Conservation (phyloP, 345 rosid genomes). For the Gynandropsis gynandra region DNA sequence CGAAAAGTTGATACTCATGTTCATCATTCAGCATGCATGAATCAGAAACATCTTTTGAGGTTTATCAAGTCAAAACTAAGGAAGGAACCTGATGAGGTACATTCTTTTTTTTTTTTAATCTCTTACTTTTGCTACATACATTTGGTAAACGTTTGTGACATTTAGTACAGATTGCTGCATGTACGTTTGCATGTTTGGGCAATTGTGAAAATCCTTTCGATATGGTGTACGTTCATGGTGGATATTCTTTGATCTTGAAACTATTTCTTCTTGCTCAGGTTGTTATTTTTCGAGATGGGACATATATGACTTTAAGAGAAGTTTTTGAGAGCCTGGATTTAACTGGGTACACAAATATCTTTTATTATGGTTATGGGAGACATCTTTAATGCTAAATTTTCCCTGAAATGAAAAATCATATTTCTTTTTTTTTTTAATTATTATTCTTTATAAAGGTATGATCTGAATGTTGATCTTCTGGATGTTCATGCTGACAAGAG, state of each 20-base stretch:
- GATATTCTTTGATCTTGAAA: no score
- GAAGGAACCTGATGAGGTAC: slow-evolving; percentile 98
- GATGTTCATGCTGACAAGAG: slow-evolving; percentile 99
- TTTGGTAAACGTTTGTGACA: no score
- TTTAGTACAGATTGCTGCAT: no score
- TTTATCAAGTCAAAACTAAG: slow-evolving; percentile 95
- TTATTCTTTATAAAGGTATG: slow-evolving; percentile 52
- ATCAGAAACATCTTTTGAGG: slow-evolving; percentile 97
- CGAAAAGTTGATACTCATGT: slow-evolving; percentile 99
- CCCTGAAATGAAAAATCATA: slow-evolving; percentile 1
- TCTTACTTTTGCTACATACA: no score
- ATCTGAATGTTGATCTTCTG: slow-evolving; percentile 91
- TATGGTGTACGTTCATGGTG: no score
- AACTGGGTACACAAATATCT: slow-evolving; percentile 51
- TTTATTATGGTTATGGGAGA: neutral
- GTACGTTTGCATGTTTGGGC: no score
- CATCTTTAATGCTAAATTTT: slow-evolving; percentile 6
- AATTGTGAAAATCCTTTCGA: no score
- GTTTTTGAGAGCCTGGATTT: slow-evolving; percentile 95
- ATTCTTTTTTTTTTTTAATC: no score
- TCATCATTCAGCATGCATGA: slow-evolving; percentile 99
- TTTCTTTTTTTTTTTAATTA: slow-evolving; percentile 6
- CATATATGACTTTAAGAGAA: slow-evolving; percentile 88
- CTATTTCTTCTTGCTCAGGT: slow-evolving; percentile 53
- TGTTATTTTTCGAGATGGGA: slow-evolving; percentile 97